Evolutionary conservation across 2,329 filamentous ascomycete genomes (phyloP).

Genomic region (Sphaerostilbella broomeana): DNA sequence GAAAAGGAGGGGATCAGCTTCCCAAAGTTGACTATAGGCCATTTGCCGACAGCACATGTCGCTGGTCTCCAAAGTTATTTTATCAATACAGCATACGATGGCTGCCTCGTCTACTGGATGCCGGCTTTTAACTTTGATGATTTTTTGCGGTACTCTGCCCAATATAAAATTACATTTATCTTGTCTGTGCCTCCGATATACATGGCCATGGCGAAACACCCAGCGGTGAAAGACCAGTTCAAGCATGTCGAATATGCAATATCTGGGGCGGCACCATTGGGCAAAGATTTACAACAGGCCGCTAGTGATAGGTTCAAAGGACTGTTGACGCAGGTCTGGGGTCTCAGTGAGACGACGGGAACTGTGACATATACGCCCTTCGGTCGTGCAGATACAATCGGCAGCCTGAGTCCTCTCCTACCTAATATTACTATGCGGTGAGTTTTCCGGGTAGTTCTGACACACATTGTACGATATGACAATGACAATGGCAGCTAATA

Average conservation of each 20-base stretch:
- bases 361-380: constrained; percentile 40
- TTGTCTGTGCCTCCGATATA: constrained; percentile 57
- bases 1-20: constrained; percentile 22
- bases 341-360: constrained; percentile 49
- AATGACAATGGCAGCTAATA: not conserved
- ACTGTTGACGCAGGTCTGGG: constrained; percentile 48
- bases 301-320: constrained; percentile 44
- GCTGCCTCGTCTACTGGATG: constrained; percentile 55
- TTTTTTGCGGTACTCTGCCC: constrained; percentile 47
- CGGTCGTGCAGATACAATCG: constrained; percentile 35
- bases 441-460: constrained; percentile 3
- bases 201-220: constrained; percentile 51
- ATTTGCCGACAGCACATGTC: constrained; percentile 41
- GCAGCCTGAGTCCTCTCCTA: constrained; percentile 35
- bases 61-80: constrained; percentile 41
- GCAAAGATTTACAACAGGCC: constrained; percentile 44
- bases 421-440: constrained; percentile 25
- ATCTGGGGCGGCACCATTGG: constrained; percentile 51
- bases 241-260: constrained; percentile 40
- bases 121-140: constrained; percentile 48
- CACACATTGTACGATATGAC: not conserved
- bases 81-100: constrained; percentile 34
- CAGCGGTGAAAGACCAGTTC: constrained; percentile 50
- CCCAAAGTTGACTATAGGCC: constrained; percentile 32
- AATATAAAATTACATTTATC: constrained; percentile 46